These are phyloP conservation scores for Phaeosphaeriaceae sp. DNA, from an alignment of 2,329 filamentous ascomycete species.

Conservation along the genomic window DNA sequence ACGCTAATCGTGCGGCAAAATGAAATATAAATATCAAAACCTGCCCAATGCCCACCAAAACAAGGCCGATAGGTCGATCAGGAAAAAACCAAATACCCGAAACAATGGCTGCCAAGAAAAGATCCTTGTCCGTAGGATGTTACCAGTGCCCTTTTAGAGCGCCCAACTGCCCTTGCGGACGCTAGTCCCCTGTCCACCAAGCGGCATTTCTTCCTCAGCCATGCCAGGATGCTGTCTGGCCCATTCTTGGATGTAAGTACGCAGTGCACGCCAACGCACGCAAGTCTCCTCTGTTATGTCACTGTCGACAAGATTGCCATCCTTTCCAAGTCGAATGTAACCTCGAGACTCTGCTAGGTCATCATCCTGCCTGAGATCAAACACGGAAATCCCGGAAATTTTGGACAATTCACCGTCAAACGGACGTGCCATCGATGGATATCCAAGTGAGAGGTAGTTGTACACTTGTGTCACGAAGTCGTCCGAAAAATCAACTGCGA, in stretches of 20 bases:
- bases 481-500: slow-evolving; percentile 76
- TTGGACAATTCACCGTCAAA: slow-evolving; percentile 87
- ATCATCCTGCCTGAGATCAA: slow-evolving; percentile 76
- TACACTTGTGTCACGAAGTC: slow-evolving; percentile 93
- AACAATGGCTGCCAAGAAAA: neutral
- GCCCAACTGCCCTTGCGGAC: slow-evolving; percentile 59
- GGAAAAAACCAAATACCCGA: neutral
- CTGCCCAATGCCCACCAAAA: no score
- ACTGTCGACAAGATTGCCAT: slow-evolving; percentile 57
- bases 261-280: slow-evolving; percentile 82
- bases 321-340: slow-evolving; percentile 67
- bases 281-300: slow-evolving; percentile 61
- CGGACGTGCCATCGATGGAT: slow-evolving; percentile 80
- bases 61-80: neutral
- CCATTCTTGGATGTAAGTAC: slow-evolving; percentile 87
- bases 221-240: slow-evolving; percentile 83
- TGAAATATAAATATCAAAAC: no score
- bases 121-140: neutral
- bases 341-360: slow-evolving; percentile 68
- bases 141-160: slow-evolving; percentile 16
- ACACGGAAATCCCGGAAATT: slow-evolving; percentile 73
- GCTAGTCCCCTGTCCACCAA: slow-evolving; percentile 51
- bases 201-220: slow-evolving; percentile 34
- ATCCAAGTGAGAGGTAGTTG: slow-evolving; percentile 93
- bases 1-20: no score